Evolutionary conservation across 345 rosid genomes (phyloP), one percentile per base, ranked within the genome.

Genomic region (Orychophragmus violaceus): DNA sequence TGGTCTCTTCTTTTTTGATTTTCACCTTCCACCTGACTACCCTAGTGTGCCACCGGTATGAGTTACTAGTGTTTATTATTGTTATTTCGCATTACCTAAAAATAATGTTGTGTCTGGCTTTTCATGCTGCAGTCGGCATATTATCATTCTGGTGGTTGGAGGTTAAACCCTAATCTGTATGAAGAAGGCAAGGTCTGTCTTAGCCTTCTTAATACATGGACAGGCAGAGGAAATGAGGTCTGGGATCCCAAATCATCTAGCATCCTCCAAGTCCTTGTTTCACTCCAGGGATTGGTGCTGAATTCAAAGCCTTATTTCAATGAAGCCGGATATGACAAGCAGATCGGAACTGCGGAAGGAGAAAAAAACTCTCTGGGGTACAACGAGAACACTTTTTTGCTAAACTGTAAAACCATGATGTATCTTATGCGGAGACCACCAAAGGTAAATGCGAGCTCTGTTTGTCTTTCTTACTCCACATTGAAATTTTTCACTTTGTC

Each of bases 121-220:
- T 68, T 23, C 22, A 66, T 83, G 17, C 4, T 81, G 78, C 85
- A 94, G 97, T 81, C 86, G n/a, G 96, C 90, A 24, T 79, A 88
- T 69, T 91, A 90, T 75, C 95, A 89, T 77, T 95, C 99, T 59
- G 96, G 99, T 64, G 97, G 99, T 61, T 94, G 96, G 96, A 82
- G 93, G 64, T 75, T 91, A 75, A 95, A 95, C 68, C 99, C 99
- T 0, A 95, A 95, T 82, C 65, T 91, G 59, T 89, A 91, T 0
- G 99, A 89, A 80, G 95, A 82, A 76, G 96, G 99, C 44, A 91
- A 88, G 77, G 91, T 95, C 68, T 95, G 96, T 83, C 96, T 95
- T 62, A 95, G 97, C 85, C 96, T 95, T 69, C 76, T 95, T 37
- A 95, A 89, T 75, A 95, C 99, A 37, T 95, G 99, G 97, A 78